phyloP scores from a whole-genome alignment of 1,284 basidiomycete species.

The Austroboletus olivaceoglutinosus region DNA sequence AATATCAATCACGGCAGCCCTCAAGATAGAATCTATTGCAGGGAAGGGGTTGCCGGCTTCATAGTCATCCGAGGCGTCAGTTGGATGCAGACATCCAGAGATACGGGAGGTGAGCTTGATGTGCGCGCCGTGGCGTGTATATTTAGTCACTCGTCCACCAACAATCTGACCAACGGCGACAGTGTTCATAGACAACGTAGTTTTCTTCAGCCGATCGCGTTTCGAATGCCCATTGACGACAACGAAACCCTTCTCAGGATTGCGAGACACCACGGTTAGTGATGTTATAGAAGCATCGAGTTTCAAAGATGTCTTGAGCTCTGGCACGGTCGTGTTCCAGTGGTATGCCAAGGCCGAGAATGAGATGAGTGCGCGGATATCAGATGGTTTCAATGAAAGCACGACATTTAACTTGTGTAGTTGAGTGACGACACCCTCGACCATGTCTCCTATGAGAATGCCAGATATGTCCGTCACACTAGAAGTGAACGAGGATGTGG shows the following conservation, averaged over 20 bases:
- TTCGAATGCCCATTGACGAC: constrained; percentile 78
- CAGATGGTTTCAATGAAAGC: constrained; percentile 67
- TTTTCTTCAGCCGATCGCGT: constrained; percentile 47
- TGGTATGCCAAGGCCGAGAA: constrained; percentile 87
- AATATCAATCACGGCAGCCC: constrained; percentile 68
- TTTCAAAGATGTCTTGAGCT: constrained; percentile 67
- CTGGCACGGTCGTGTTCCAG: constrained; percentile 64
- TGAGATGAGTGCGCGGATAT: constrained; percentile 80
- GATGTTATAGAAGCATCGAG: constrained; percentile 74
- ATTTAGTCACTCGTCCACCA: constrained; percentile 73
- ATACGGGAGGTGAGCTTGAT: constrained; percentile 72
- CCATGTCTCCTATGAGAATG: constrained; percentile 74
- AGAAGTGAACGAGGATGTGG: constrained; percentile 53
- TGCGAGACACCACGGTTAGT: constrained; percentile 88
- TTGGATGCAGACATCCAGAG: constrained; percentile 75
- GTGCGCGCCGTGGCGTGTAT: constrained; percentile 66
- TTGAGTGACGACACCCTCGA: constrained; percentile 69
- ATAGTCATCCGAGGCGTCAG: constrained; percentile 82
- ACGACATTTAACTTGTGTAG: constrained; percentile 85
- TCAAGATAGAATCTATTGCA: constrained; percentile 62
- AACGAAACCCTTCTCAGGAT: constrained; percentile 83
- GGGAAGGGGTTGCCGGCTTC: constrained; percentile 60
- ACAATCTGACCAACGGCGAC: constrained; percentile 72
- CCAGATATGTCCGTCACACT: constrained; percentile 61
- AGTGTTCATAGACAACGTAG: constrained; percentile 60